Conservation (phyloP, 305 asterid species). For the Fraxinus albicans region DNA sequence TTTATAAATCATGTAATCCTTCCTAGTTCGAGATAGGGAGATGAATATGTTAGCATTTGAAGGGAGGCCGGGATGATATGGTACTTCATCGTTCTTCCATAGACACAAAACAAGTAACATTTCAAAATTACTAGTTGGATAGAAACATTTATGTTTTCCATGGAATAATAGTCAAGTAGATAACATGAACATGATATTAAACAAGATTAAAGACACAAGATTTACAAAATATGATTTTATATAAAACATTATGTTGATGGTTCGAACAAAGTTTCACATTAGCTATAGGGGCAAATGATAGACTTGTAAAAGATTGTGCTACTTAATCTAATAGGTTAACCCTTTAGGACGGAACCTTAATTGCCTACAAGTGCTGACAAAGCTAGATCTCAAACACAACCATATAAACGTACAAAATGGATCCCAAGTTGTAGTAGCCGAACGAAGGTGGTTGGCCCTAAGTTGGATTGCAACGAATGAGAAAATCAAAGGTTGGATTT, state of each 20-base stretch:
- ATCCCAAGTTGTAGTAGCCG: neutral
- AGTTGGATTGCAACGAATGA: neutral
- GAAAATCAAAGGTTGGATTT: neutral
- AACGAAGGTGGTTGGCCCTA: neutral
- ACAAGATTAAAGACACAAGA: neutral
- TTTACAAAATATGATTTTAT: neutral
- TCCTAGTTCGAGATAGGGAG: neutral
- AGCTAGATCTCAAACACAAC: neutral
- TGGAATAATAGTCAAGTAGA: neutral
- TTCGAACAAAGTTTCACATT: neutral
- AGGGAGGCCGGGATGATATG: neutral
- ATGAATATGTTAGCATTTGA: neutral
- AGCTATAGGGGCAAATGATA: too few relatives aligned
- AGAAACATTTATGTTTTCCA: too few relatives aligned
- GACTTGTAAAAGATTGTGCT: too few relatives aligned
- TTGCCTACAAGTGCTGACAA: neutral
- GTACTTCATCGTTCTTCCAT: slow-evolving; percentile 12
- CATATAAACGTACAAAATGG: neutral
- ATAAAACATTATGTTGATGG: too few relatives aligned
- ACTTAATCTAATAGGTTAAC: neutral
- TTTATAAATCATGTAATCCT: too few relatives aligned
- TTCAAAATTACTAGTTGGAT: neutral
- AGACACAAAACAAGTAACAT: slow-evolving; percentile 2
- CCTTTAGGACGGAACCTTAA: too few relatives aligned
- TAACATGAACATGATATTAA: too few relatives aligned